Percentiles rank a stretch among this genome's conserved stretches.
Evolutionary conservation across 179 eudicot genomes (phyloP).

Genomic region (Silene noctiflora): DNA sequence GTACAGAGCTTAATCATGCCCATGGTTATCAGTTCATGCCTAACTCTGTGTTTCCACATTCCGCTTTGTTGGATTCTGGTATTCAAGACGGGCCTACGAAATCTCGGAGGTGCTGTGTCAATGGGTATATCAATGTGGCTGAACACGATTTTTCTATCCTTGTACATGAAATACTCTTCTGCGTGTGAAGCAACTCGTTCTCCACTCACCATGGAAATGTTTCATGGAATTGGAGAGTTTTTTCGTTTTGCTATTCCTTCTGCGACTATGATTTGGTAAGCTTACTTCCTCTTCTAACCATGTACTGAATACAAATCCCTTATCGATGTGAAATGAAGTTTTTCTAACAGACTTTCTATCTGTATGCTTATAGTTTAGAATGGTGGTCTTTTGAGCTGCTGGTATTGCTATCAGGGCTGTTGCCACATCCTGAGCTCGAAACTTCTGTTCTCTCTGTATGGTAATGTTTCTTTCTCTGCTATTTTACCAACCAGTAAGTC

Average conservation of each 20-base stretch:
- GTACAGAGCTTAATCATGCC: constrained; percentile 44
- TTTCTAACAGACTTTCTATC: not conserved
- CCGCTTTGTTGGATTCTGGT: constrained; percentile 47
- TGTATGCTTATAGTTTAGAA: constrained; percentile 45
- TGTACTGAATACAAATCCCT: not conserved
- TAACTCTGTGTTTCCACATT: constrained; percentile 32
- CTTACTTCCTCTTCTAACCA: not conserved
- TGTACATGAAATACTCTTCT: constrained; percentile 40
- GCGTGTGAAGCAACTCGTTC: constrained; percentile 33
- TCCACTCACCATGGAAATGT: constrained; percentile 32
- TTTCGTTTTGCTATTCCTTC: constrained; percentile 44
- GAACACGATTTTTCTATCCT: constrained; percentile 28
- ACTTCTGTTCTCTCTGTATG: constrained; percentile 70
- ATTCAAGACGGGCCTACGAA: constrained; percentile 33
- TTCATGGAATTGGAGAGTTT: constrained; percentile 33
- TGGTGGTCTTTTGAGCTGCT: constrained; percentile 86
- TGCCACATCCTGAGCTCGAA: constrained; percentile 62
- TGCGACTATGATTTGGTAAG: constrained; percentile 46
- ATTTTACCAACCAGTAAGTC: not conserved
- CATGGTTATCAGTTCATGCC: constrained; percentile 34
- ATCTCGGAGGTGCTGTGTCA: constrained; percentile 45
- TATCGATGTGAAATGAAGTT: not conserved
- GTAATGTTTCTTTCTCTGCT: constrained; percentile 29
- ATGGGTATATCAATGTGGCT: constrained; percentile 38
- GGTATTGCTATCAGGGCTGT: constrained; percentile 56